phyloP scores from a whole-genome alignment of 768 basidiomycete species.

The Amyloporia xantha region DNA sequence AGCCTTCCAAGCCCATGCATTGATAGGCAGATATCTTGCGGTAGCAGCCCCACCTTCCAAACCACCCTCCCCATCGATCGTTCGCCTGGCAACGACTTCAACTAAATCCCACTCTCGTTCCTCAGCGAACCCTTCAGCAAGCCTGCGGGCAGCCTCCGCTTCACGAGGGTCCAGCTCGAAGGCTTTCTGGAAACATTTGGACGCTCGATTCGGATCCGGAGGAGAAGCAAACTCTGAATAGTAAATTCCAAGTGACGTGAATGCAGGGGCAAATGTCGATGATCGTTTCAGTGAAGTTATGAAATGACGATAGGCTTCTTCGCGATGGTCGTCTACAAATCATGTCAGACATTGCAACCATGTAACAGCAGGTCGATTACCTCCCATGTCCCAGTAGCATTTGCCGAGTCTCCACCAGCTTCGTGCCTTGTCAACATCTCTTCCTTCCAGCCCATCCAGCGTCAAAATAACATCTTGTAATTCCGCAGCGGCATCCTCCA shows the following conservation, averaged over 20 bases:
- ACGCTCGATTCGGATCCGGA: conserved; percentile 76
- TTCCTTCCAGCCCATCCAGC: conserved; percentile 39
- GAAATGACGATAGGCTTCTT: conserved; percentile 73
- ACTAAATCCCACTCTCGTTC: conserved; percentile 95
- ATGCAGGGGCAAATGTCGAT: conserved; percentile 79
- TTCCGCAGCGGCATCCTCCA: conserved; percentile 38
- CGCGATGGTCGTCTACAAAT: conserved; percentile 38
- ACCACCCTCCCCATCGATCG: conserved; percentile 93
- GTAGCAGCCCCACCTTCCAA: conserved; percentile 34
- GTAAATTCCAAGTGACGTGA: conserved; percentile 89
- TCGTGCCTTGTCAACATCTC: conserved; percentile 59
- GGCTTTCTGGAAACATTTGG: conserved; percentile 96
- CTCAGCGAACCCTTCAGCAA: conserved; percentile 87
- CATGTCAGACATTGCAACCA: no score
- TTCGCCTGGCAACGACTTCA: conserved; percentile 86
- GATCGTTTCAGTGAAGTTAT: conserved; percentile 73
- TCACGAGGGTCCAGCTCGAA: conserved; percentile 94
- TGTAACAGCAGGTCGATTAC: no score
- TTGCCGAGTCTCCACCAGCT: conserved; percentile 83
- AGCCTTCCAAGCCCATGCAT: conserved; percentile 98
- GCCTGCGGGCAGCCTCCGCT: conserved; percentile 71
- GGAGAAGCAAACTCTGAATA: conserved; percentile 68
- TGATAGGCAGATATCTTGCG: conserved; percentile 59
- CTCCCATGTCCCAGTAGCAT: conserved; percentile 64
- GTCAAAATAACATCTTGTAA: conserved; percentile 42